Percentiles rank a stretch among this genome's conserved stretches.
Conservation (phyloP, 2,329 filamentous ascomycete genomes). For the Chaetomium strumarium region DNA sequence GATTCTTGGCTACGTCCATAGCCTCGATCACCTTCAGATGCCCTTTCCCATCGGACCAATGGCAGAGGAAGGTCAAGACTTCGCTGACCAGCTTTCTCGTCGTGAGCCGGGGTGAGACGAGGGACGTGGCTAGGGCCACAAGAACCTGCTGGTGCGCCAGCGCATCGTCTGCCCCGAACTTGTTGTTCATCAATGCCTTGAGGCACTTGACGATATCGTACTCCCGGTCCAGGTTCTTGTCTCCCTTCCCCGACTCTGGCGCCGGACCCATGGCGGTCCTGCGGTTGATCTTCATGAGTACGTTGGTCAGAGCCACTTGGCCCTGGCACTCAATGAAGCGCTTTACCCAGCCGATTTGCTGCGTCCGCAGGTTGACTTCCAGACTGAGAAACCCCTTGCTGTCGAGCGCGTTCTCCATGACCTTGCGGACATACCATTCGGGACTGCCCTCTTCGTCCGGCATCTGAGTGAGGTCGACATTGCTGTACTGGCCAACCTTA, state of each 20-base stretch:
- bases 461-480: conserved; percentile 64
- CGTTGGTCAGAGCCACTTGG: conserved; percentile 90
- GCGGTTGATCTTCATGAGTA: conserved; percentile 89
- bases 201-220: conserved; percentile 98
- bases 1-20: conserved; percentile 82
- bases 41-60: conserved; percentile 80
- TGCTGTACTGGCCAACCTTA: conserved; percentile 64
- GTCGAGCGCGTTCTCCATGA: conserved; percentile 92
- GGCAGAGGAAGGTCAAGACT: conserved; percentile 90
- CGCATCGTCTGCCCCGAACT: conserved; percentile 95
- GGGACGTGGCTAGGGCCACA: conserved; percentile 75
- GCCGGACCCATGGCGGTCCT: conserved; percentile 70
- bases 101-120: conserved; percentile 82
- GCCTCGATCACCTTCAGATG: conserved; percentile 92
- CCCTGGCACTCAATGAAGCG: conserved; percentile 96
- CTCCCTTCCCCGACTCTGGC: conserved; percentile 51
- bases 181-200: conserved; percentile 98
- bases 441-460: conserved; percentile 93
- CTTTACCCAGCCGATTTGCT: conserved; percentile 96
- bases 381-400: conserved; percentile 87
- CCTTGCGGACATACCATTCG: conserved; percentile 95
- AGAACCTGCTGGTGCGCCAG: conserved; percentile 85
- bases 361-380: conserved; percentile 89
- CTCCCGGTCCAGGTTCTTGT: conserved; percentile 82
- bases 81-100: conserved; percentile 94